A percentile compares a stretch with the other conserved stretches of the same genome.
Conservation (phyloP, 1,284 basidiomycete genomes). For the Lignosus rhinocerotis region DNA sequence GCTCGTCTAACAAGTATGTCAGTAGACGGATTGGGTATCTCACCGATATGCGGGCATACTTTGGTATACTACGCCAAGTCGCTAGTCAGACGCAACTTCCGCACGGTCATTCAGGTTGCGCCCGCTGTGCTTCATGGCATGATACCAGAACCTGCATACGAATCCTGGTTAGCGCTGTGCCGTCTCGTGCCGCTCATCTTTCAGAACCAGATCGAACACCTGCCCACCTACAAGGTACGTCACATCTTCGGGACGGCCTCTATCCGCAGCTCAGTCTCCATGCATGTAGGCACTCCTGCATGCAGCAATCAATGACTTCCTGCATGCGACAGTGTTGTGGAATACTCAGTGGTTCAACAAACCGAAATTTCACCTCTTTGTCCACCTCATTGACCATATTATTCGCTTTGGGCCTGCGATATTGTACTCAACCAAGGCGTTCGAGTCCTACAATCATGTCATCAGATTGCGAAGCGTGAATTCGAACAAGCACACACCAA, state of each 20-base stretch:
- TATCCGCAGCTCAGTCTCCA: no score
- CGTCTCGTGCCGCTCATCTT: conserved; percentile 28
- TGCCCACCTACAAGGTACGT: conserved; percentile 23
- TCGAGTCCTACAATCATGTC: conserved; percentile 49
- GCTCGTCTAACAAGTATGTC: conserved; percentile 27
- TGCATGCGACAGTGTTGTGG: no score
- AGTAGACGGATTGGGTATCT: conserved; percentile 27
- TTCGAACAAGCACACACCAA: conserved; percentile 45
- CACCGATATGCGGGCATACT: conserved; percentile 23
- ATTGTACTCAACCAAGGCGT: conserved; percentile 39
- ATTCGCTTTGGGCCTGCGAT: conserved; percentile 29
- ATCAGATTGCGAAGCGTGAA: conserved; percentile 42
- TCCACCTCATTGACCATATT: conserved; percentile 16
- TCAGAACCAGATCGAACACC: conserved; percentile 31
- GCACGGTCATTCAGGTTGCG: conserved; percentile 30
- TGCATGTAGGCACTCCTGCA: no score
- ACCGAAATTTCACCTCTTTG: no score
- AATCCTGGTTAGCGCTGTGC: conserved; percentile 30
- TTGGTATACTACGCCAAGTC: conserved; percentile 34
- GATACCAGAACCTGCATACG: not conserved
- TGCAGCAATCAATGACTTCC: no score
- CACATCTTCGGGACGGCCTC: no score
- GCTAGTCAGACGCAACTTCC: conserved; percentile 34
- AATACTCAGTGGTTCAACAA: no score
- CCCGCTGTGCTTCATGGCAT: conserved; percentile 32